These are phyloP conservation scores for Aspergillus sclerotialis DNA, from an alignment of 2,329 filamentous ascomycete genomes.

Conservation along the genomic window DNA sequence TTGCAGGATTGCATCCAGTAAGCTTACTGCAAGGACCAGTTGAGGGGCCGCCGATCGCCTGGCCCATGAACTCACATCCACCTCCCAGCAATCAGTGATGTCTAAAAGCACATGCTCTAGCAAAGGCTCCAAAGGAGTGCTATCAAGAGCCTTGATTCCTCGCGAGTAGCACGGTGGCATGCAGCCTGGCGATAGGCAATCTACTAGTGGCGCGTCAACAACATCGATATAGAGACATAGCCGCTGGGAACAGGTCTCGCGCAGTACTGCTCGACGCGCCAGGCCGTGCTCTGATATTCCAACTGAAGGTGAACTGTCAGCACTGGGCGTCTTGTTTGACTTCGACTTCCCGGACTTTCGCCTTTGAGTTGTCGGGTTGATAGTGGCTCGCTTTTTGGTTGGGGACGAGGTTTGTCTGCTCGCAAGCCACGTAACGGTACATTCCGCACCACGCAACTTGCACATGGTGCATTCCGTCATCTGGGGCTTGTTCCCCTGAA, in stretches of 20 bases:
- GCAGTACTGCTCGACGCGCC: too few relatives aligned
- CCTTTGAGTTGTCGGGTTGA: too few relatives aligned
- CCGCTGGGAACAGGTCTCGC: slow-evolving; percentile 1
- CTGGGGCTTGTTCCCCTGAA: slow-evolving; percentile 1
- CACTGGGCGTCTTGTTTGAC: too few relatives aligned
- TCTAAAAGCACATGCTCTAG: neutral
- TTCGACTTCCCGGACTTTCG: too few relatives aligned
- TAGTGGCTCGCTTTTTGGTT: too few relatives aligned
- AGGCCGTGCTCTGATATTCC: too few relatives aligned
- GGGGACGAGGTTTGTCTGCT: too few relatives aligned
- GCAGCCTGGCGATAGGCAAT: slow-evolving; percentile 5
- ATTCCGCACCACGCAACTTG: slow-evolving; percentile 1
- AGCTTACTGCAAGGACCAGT: slow-evolving; percentile 5
- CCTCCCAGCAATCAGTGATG: neutral
- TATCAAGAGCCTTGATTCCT: slow-evolving; percentile 5
- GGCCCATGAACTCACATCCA: neutral
- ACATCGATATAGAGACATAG: slow-evolving; percentile 9
- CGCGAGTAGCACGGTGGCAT: slow-evolving; percentile 8
- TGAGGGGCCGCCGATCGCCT: slow-evolving; percentile 1
- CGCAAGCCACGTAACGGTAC: slow-evolving; percentile 3
- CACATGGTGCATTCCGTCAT: slow-evolving; percentile 1
- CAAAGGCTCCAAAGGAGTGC: neutral
- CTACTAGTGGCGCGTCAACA: slow-evolving; percentile 6
- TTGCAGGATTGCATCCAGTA: slow-evolving; percentile 8
- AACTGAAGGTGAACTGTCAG: too few relatives aligned